phyloP scores from a whole-genome alignment of 192 early-diverging fungal genomes.

The Fimicolochytrium jonesii region DNA sequence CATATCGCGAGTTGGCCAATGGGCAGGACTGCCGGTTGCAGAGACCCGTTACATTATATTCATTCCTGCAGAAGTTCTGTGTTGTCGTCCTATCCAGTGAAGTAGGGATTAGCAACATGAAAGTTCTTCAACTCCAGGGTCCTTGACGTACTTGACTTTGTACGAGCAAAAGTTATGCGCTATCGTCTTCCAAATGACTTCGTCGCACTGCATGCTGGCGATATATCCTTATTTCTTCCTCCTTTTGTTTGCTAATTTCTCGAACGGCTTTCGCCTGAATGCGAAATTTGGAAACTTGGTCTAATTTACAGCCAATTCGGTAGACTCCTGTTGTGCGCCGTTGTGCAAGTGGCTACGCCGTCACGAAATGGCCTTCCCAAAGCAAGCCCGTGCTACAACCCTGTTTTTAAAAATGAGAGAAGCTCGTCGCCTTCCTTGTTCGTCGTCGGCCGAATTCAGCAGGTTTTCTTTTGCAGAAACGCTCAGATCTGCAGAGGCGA shows the following conservation, averaged over 20 bases:
- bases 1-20: constrained; percentile 91
- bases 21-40: constrained; percentile 94
- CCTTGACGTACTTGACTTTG: constrained; percentile 87
- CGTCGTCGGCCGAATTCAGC: no score
- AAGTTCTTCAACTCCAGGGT: background rate
- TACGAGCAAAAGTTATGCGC: constrained; percentile 96
- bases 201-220: constrained; percentile 29
- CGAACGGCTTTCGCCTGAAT: no score
- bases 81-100: constrained; percentile 59
- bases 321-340: no score
- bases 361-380: no score
- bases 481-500: no score
- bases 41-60: constrained; percentile 93
- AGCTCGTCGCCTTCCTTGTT: no score
- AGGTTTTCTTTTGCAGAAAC: no score
- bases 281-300: no score
- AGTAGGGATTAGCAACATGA: background rate
- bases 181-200: constrained; percentile 90
- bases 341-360: no score
- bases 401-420: no score
- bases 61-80: constrained; percentile 91
- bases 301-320: no score
- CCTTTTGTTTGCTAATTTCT: background rate
- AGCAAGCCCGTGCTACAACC: no score
- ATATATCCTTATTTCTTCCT: background rate